Evolutionary conservation across 129 eudicot genomes (phyloP).

Genomic region (Escallonia rubra): DNA sequence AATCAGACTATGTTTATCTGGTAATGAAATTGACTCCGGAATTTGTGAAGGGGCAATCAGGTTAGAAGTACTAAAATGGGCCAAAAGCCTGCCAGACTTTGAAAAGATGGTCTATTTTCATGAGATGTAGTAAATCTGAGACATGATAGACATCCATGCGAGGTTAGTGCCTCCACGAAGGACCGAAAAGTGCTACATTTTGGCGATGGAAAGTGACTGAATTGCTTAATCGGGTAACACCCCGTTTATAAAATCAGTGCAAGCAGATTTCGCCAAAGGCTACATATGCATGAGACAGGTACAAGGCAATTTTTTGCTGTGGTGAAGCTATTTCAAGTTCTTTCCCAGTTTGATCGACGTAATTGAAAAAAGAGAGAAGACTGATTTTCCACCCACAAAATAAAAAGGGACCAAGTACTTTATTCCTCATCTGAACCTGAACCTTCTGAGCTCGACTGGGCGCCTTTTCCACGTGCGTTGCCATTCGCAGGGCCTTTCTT

Average conservation of each 20-base stretch:
- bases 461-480: conserved; percentile 30
- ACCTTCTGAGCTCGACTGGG: conserved; percentile 42
- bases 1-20: no score
- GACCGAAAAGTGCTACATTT: no score
- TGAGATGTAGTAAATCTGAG: no score
- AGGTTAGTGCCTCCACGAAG: no score
- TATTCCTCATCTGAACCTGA: conserved; percentile 57
- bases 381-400: background rate
- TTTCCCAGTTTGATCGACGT: conserved; percentile 3
- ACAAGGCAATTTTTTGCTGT: conserved; percentile 8
- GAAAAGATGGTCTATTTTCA: no score
- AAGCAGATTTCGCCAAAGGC: background rate
- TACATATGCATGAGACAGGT: conserved; percentile 3
- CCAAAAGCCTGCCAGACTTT: no score
- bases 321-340: conserved; percentile 16
- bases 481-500: conserved; percentile 31
- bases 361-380: background rate
- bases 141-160: no score
- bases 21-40: no score
- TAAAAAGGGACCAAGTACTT: background rate
- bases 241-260: conserved; percentile 27
- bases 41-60: no score
- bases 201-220: background rate
- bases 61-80: no score
- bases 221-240: conserved; percentile 17